Evolutionary conservation across 164 flowering plant genomes (phyloP), one percentile per base, ranked within the genome.

Genomic region (Dillenia suffruticosa): DNA sequence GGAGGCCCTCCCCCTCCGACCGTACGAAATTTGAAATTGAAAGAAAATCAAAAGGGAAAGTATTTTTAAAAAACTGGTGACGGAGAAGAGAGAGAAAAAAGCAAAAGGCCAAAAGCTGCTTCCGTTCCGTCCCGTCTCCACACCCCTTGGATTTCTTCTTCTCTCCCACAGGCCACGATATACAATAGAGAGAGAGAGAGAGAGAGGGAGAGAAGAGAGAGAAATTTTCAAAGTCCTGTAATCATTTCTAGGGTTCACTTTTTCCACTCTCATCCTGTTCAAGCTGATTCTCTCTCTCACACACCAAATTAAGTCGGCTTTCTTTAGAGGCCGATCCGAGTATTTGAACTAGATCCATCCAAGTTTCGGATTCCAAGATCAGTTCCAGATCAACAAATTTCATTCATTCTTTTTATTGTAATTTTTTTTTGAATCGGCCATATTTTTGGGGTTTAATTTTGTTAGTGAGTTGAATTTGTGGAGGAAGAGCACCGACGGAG

Each of bases 71-170:
- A 44, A 57, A 62, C 48, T 51, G 58, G 49, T 64, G 50, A 63
- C 46, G 47, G 61, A 13, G 48, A 54, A 8, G 50, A 12, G 24
- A 59, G 26, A 47, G 15, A 8, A 17, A 17, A 14, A 26, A 53
- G 50, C 46, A 52, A 17, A 51, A 51, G 5, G 48, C 32, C 46
- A 62, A 68, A 68, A 72, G 72, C 72, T 68, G 72, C 53, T 47
- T 47, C 57, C 22, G 22, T 47, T 47, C 57, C 22, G 22, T 19
- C 22, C 40, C 40, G 17, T 67, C 65, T 63, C 58, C 67, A 61
- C 72, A 72, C 60, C 57, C 58, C 59, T 57, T 49, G 56, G 47
- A 64, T 60, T 72, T 72, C 68, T 44, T 51, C 48, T 15, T 53
- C 58, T 64, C 55, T 67, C 66, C 52, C 47, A 44, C 51, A 46